These are phyloP conservation scores for Achaetomium macrosporum DNA, from an alignment of 2,329 filamentous ascomycete genomes.

Conservation along the genomic window DNA sequence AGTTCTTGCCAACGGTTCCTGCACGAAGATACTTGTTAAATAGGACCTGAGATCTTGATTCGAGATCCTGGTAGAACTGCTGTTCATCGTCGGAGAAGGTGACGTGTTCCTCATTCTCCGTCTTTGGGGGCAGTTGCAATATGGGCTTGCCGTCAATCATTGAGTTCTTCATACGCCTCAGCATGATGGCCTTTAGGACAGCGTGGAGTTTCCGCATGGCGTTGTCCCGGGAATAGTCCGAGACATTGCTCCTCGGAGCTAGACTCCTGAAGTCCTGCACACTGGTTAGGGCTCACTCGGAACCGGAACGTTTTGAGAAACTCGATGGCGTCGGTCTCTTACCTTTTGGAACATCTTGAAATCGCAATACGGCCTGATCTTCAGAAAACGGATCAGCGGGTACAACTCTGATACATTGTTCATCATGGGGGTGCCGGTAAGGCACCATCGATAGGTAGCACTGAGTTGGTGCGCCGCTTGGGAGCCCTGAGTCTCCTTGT, in stretches of 20 bases:
- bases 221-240: constrained; percentile 47
- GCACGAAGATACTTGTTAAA: constrained; percentile 73
- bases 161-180: constrained; percentile 76
- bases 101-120: constrained; percentile 55
- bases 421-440: constrained; percentile 86
- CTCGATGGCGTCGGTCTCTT: constrained; percentile 24
- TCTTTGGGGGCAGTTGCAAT: constrained; percentile 60
- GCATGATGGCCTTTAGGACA: constrained; percentile 71
- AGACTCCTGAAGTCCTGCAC: constrained; percentile 37
- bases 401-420: constrained; percentile 74
- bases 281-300: constrained; percentile 11
- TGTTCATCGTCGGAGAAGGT: constrained; percentile 62
- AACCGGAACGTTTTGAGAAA: constrained; percentile 4
- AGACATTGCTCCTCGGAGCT: constrained; percentile 25
- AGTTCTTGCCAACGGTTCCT: constrained; percentile 64
- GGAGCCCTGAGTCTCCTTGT: constrained; percentile 56
- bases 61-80: constrained; percentile 59
- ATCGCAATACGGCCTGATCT: constrained; percentile 67
- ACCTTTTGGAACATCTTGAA: constrained; percentile 55
- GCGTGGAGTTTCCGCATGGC: constrained; percentile 69
- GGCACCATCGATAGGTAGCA: constrained; percentile 61
- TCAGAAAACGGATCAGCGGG: constrained; percentile 70
- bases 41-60: constrained; percentile 58
- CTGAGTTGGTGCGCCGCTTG: constrained; percentile 54
- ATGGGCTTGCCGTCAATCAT: constrained; percentile 75